Evolutionary conservation across 2,329 filamentous ascomycete genomes (phyloP).

Genomic region (Trichoderma sp.): DNA sequence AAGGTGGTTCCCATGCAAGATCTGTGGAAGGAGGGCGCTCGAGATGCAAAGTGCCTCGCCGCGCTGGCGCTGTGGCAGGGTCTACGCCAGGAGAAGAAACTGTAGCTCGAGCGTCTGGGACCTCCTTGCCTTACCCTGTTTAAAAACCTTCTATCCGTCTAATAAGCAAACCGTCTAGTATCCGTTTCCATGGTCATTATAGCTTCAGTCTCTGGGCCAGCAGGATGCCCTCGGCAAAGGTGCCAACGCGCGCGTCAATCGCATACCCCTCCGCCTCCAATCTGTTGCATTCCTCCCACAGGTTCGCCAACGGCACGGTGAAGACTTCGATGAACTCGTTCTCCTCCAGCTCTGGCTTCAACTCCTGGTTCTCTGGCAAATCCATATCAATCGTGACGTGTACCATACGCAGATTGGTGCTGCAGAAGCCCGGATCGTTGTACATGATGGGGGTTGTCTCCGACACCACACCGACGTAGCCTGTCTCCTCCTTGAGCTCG

Average conservation of each 20-base stretch:
- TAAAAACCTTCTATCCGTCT: not conserved
- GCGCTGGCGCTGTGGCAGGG: constrained; percentile 63
- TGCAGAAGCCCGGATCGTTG: constrained; percentile 67
- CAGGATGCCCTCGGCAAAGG: constrained; percentile 76
- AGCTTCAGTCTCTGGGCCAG: constrained; percentile 62
- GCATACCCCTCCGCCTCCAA: constrained; percentile 73
- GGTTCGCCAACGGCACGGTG: constrained; percentile 61
- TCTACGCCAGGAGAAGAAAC: constrained; percentile 50
- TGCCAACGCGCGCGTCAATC: constrained; percentile 77
- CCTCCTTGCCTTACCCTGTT: too few relatives aligned
- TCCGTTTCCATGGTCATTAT: constrained; percentile 30
- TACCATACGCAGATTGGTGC: constrained; percentile 69
- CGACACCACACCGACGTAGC: constrained; percentile 59
- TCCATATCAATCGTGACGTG: constrained; percentile 73
- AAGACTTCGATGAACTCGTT: constrained; percentile 84
- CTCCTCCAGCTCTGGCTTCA: constrained; percentile 71
- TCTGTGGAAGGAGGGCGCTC: constrained; percentile 59
- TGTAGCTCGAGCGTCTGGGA: constrained; percentile 35
- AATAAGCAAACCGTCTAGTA: not conserved
- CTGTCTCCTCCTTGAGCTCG: constrained; percentile 68
- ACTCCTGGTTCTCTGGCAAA: constrained; percentile 68
- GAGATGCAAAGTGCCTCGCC: constrained; percentile 62
- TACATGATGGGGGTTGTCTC: constrained; percentile 68
- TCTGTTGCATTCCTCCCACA: constrained; percentile 68
- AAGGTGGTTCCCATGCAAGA: constrained; percentile 60